Conservation (phyloP, 768 basidiomycete genomes). For the Phaeolepiota aurea region DNA sequence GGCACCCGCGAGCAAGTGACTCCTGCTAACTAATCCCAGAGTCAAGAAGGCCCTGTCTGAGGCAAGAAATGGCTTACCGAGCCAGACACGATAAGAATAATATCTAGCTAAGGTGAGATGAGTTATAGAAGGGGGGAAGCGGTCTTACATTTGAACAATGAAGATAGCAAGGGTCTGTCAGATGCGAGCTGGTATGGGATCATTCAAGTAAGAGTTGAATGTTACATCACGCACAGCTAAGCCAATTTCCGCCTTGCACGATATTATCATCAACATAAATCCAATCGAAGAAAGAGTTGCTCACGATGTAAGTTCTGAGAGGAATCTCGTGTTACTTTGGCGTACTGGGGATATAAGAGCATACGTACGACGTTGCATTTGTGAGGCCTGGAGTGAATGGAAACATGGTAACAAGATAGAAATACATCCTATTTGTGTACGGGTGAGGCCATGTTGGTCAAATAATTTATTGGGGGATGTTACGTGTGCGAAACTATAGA, state of each 20-base stretch:
- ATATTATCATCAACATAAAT: slow-evolving; percentile 1
- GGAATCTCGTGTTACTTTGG: neutral
- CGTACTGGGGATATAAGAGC: neutral
- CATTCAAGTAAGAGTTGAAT: neutral
- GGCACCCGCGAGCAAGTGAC: slow-evolving; percentile 4
- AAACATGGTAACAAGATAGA: slow-evolving; percentile 15
- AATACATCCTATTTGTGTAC: slow-evolving; percentile 11
- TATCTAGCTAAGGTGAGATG: slow-evolving; percentile 6
- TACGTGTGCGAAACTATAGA: slow-evolving; percentile 10
- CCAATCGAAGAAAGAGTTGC: slow-evolving; percentile 1
- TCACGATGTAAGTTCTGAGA: slow-evolving; percentile 10
- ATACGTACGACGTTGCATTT: slow-evolving; percentile 11
- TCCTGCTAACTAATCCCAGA: slow-evolving; percentile 7
- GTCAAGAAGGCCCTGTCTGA: neutral
- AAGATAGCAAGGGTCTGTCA: slow-evolving; percentile 12
- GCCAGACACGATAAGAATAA: slow-evolving; percentile 13
- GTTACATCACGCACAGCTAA: slow-evolving; percentile 7
- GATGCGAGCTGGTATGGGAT: slow-evolving; percentile 1
- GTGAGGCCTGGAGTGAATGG: slow-evolving; percentile 13
- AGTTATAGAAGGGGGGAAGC: neutral
- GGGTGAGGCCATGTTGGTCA: neutral
- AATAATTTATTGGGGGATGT: neutral
- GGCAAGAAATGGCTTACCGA: slow-evolving; percentile 3
- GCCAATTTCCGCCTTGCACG: slow-evolving; percentile 10
- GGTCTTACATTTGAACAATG: slow-evolving; percentile 16